Evolutionary conservation across 1,284 basidiomycete genomes (phyloP).

Genomic region (Irpex rosettiformis): DNA sequence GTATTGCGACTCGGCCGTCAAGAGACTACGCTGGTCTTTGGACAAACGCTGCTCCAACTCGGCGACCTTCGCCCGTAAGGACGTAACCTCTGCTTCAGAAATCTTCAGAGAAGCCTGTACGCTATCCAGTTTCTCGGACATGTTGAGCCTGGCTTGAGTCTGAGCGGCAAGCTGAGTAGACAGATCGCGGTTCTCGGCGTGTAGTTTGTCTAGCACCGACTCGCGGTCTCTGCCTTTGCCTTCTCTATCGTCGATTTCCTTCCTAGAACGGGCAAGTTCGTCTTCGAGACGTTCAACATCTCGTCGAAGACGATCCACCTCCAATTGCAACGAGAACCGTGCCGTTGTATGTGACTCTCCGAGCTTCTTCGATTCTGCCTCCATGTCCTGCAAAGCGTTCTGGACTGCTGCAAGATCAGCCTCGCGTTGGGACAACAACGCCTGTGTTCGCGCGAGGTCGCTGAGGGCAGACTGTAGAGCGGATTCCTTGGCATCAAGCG

Average conservation of each 20-base stretch:
- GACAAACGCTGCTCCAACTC: slow-evolving; percentile 81
- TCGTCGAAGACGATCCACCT: slow-evolving; percentile 84
- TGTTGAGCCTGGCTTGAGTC: slow-evolving; percentile 78
- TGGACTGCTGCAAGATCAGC: slow-evolving; percentile 76
- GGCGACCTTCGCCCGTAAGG: slow-evolving; percentile 55
- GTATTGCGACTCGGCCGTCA: slow-evolving; percentile 75
- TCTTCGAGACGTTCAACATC: slow-evolving; percentile 82
- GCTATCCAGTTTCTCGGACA: slow-evolving; percentile 83
- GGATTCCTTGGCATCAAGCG: slow-evolving; percentile 64
- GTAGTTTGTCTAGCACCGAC: slow-evolving; percentile 64
- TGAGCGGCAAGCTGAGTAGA: slow-evolving; percentile 75
- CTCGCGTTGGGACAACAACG: slow-evolving; percentile 63
- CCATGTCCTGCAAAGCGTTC: slow-evolving; percentile 60
- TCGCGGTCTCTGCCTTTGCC: slow-evolving; percentile 66
- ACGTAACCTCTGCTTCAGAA: slow-evolving; percentile 62
- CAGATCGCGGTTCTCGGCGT: slow-evolving; percentile 78
- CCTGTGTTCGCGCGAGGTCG: slow-evolving; percentile 60
- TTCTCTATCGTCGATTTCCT: slow-evolving; percentile 72
- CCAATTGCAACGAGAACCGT: slow-evolving; percentile 85
- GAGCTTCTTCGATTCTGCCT: slow-evolving; percentile 66
- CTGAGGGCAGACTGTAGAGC: slow-evolving; percentile 57
- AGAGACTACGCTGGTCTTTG: slow-evolving; percentile 78
- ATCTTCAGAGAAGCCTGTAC: slow-evolving; percentile 58
- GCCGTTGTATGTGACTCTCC: slow-evolving; percentile 84
- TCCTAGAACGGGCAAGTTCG: slow-evolving; percentile 71